phyloP scores from a whole-genome alignment of 2,329 filamentous ascomycete species.

The Ilyonectria sp. region DNA sequence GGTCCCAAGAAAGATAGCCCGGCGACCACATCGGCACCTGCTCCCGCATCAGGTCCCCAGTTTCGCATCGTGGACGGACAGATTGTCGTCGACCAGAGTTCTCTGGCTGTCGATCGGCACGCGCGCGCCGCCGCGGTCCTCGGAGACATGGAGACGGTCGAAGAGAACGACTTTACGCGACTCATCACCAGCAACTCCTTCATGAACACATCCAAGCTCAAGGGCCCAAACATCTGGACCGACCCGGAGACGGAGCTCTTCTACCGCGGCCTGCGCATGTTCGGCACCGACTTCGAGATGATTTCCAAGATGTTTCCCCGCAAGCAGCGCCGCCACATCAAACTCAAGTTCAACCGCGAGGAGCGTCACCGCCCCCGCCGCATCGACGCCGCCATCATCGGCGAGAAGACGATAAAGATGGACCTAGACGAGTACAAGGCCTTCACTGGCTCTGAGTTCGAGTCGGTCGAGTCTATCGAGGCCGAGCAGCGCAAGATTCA shows the following conservation, averaged over 20 bases:
- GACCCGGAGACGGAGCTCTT: slow-evolving; percentile 81
- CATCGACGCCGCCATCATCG: slow-evolving; percentile 75
- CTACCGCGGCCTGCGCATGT: slow-evolving; percentile 81
- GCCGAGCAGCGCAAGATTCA: slow-evolving; percentile 67
- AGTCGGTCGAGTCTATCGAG: slow-evolving; percentile 69
- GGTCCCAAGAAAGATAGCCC: slow-evolving; percentile 43
- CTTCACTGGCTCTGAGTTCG: slow-evolving; percentile 68
- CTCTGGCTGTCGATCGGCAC: slow-evolving; percentile 78
- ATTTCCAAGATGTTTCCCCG: slow-evolving; percentile 83
- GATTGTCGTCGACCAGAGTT: slow-evolving; percentile 79
- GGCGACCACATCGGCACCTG: slow-evolving; percentile 42
- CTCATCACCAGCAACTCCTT: slow-evolving; percentile 79
- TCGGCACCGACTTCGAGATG: slow-evolving; percentile 87
- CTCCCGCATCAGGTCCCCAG: slow-evolving; percentile 62
- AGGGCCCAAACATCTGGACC: slow-evolving; percentile 78
- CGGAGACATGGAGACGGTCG: slow-evolving; percentile 72
- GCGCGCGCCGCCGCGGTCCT: slow-evolving; percentile 69
- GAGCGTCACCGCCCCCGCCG: slow-evolving; percentile 76
- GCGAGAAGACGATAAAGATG: slow-evolving; percentile 70
- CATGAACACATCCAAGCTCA: slow-evolving; percentile 72
- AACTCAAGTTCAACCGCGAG: slow-evolving; percentile 87
- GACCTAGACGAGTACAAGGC: slow-evolving; percentile 73
- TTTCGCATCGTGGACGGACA: slow-evolving; percentile 80
- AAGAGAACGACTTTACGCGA: slow-evolving; percentile 85
- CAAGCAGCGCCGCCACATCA: slow-evolving; percentile 81